Base-by-base conservation (phyloP, 768 basidiomycete species). In the Leccinellum albellum region DNA sequence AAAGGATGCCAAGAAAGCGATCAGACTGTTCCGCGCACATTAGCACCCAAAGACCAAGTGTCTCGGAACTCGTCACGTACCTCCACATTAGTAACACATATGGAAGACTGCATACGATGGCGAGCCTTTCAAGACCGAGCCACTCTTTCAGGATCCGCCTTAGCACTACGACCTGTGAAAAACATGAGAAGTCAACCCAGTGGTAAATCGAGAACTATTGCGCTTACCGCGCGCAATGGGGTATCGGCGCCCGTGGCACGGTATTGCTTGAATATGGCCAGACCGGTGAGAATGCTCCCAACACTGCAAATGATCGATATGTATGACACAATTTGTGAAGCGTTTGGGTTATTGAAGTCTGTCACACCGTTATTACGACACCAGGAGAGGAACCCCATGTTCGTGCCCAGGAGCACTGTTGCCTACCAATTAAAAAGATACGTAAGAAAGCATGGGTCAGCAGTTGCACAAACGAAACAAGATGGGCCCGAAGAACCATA, bases 1-100 rank as follows among this genome's bases (percentile, higher is more conserved):
- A 48, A 79, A 68, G 0, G 74, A 68, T 0, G 35, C 20, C 3
- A 75, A 42, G 62, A 79, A 78, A 3, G 69, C 62, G 2, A 73
- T 53, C 58, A 76, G 63, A 17, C 77, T 79, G 42, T n/a, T 33
- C 5, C 50, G 32, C 13, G 17, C 10, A 2, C 6, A 0, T 68
- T 15, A 65, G 52, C 13, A 45, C 1, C 29, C 9, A 32, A 32
- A 32, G 7, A 35, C 40, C 3, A 12, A 14, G 13, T 3, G 6
- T 23, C 44, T 8, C n/a, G 24, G 5, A 21, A 47, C 3, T 17
- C 8, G n/a, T 3, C 0, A 50, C 72, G 53, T 51, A 77, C 77
- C 72, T 63, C 71, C 74, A 78, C 71, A 78, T 70, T 35, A 78
- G 63, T 7, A 76, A 55, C 33, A 74, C 73, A 21, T 77, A 74